Evolutionary conservation across 805 yeast species (phyloP).

Genomic region (Lachancea nothofagi): DNA sequence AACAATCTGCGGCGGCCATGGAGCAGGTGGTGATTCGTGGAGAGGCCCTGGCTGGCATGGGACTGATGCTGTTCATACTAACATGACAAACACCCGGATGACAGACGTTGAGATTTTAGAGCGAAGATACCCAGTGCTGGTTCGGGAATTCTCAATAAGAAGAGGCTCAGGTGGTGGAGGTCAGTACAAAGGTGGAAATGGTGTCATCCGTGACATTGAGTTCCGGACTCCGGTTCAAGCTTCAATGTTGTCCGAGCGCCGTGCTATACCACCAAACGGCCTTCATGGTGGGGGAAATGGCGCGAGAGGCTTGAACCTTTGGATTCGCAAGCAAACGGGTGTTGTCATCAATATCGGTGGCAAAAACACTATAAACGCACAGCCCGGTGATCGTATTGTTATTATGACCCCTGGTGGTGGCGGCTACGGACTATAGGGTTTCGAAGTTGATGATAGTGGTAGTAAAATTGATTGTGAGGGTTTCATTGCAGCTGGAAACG

Average conservation of each 20-base stretch:
- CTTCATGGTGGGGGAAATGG: constrained; percentile 77
- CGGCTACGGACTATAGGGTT: constrained; percentile 77
- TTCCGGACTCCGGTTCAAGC: constrained; percentile 67
- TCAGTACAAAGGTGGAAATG: constrained; percentile 70
- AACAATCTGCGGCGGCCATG: constrained; percentile 93
- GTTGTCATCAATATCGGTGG: constrained; percentile 55
- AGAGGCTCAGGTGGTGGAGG: constrained; percentile 77
- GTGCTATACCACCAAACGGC: constrained; percentile 83
- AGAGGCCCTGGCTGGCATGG: constrained; percentile 77
- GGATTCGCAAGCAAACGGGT: constrained; percentile 38
- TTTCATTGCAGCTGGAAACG: too few species aligned
- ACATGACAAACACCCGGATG: constrained; percentile 89
- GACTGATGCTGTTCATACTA: constrained; percentile 84
- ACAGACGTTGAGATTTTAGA: constrained; percentile 89
- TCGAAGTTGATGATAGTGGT: too few species aligned
- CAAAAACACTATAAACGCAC: constrained; percentile 52
- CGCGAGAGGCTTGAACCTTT: constrained; percentile 57
- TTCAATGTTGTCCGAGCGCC: constrained; percentile 79
- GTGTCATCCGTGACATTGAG: constrained; percentile 79
- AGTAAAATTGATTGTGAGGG: too few species aligned
- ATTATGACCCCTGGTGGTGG: constrained; percentile 85
- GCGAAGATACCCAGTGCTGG: constrained; percentile 76
- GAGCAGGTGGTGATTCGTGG: constrained; percentile 54
- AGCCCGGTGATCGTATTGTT: constrained; percentile 59
- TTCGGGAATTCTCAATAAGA: constrained; percentile 67